Evolutionary conservation across 768 basidiomycete genomes (phyloP), one percentile per base, ranked within the genome.

Genomic region (Psilocybe azurescens): DNA sequence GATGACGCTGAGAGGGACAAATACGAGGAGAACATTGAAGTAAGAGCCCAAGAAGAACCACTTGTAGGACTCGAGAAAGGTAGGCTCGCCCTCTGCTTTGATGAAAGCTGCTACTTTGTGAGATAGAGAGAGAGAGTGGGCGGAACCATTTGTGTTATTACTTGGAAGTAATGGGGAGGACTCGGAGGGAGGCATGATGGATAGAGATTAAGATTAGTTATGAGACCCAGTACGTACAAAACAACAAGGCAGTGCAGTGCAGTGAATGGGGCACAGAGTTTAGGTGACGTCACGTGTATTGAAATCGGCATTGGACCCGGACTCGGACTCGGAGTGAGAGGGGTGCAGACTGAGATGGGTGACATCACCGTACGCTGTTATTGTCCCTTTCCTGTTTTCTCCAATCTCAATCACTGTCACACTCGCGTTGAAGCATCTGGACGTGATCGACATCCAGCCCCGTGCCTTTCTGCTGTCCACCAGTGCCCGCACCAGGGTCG

Each of bases 11-110:
- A 96, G 77, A 29, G 95, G 95, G 8, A 95, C 85, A 62, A 92
- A 91, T 53, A 95, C 72, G 56, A 96, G 86, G 56, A 95, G 78
- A 53, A 93, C 49, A 70, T 95, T 96, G 68, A 91, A 70, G 76
- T 86, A 96, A 24, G 84, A 84, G 38, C 81, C 82, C 55, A 89
- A 82, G 58, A 91, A 66, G 70, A 91, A 88, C 77, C 77, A 88
- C 58, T 71, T 76, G 71, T 81, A 85, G 11, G 90, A 92, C 32
- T 72, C 59, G 5, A 74, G 36, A 83, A 86, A 90, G 13, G 83
- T 78, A 0, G 90, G 90, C 70, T 91, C 84, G 58, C 82, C 87
- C 58, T 88, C 83, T n/a, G 81, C 83, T 61, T 79, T 85, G 72
- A 89, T 39, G 33, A 85, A 44, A 24, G 74, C 70, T 13, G 75